Evolutionary conservation across 352 stramenopile genomes (phyloP), one percentile per base, ranked within the genome.

Genomic region (Globisporangium nodosum): DNA sequence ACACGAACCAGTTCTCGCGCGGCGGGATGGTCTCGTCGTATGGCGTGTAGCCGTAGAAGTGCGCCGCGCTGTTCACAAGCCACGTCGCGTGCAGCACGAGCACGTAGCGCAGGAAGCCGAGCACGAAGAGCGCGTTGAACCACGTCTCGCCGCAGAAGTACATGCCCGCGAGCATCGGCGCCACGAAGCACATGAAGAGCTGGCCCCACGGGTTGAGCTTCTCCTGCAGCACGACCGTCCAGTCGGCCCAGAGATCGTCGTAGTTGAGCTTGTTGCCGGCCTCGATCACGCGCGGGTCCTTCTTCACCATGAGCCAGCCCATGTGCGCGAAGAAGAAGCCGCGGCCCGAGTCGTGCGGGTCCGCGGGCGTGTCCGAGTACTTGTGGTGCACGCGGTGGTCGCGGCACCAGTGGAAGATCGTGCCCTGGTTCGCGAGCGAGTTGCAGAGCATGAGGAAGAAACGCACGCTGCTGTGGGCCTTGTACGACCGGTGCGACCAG

Each of bases 241-340:
- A 80, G 73, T 99, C 96, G 18, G 81, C 84, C 42, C 96, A 68
- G 37, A 99, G 71, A 65, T 99, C 97, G 16, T 79, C 85, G 64
- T 98, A 98, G 70, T 97, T 94, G 54, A 99, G 78, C 70, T 98
- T 97, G 61, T 89, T 87, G 60, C 83, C 85, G 55, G 74, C 74
- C n/a, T 90, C 85, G 47, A 92, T 46, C 56, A 88, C 89, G 65
- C 96, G 93, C 9, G 87, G 80, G 81, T 99, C 90, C 77, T 99
- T 99, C 76, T 98, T 98, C 24, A 99, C 84, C 72, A 98, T 97
- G 43, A 99, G 79, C 97, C 97, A 99, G 60, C 97, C 97, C 84
- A 99, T 98, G 81, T 99, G 97, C 13, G 97, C 93, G 70, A 98
- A 99, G 81, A 99, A 99, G 74, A 99, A 98, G 35, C 97, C 97